Conservation (phyloP, 192 early-diverging fungal species). For the Entomortierella beljakovae region DNA sequence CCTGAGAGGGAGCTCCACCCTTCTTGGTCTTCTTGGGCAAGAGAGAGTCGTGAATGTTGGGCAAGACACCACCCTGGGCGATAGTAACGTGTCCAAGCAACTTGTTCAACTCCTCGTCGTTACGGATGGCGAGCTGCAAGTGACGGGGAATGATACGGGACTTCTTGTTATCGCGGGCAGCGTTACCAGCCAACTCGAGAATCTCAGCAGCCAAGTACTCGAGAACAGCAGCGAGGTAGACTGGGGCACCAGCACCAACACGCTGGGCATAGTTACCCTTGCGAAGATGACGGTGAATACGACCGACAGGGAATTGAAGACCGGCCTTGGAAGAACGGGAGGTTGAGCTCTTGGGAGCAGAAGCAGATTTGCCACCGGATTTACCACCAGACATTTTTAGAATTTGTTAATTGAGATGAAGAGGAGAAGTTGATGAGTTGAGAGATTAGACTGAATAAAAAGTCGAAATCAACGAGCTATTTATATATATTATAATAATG, state of each 20-base stretch:
- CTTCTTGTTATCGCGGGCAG: constrained; percentile 95
- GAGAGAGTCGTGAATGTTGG: constrained; percentile 90
- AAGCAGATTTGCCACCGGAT: constrained; percentile 80
- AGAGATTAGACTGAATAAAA: not conserved
- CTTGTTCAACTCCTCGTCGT: constrained; percentile 88
- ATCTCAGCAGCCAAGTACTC: constrained; percentile 98
- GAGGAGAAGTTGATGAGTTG: constrained; percentile 11
- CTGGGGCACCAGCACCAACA: constrained; percentile 93
- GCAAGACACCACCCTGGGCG: constrained; percentile 93
- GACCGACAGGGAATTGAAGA: constrained; percentile 97
- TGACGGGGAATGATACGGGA: constrained; percentile 96
- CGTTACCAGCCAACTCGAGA: constrained; percentile 96
- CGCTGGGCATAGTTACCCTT: constrained; percentile 96
- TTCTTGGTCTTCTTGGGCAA: constrained; percentile 87
- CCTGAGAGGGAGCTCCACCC: constrained; percentile 68
- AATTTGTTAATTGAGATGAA: constrained; percentile 4
- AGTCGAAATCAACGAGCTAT: constrained; percentile 5
- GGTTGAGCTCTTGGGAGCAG: constrained; percentile 68
- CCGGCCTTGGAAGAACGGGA: constrained; percentile 89
- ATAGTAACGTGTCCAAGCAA: constrained; percentile 78
- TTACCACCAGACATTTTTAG: constrained; percentile 76
- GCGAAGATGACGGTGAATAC: constrained; percentile 95
- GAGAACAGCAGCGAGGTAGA: constrained; percentile 95
- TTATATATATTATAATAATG: not conserved
- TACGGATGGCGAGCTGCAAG: constrained; percentile 94